phyloP scores from a whole-genome alignment of 495 filamentous ascomycete species.

The Penicillium angulare region DNA sequence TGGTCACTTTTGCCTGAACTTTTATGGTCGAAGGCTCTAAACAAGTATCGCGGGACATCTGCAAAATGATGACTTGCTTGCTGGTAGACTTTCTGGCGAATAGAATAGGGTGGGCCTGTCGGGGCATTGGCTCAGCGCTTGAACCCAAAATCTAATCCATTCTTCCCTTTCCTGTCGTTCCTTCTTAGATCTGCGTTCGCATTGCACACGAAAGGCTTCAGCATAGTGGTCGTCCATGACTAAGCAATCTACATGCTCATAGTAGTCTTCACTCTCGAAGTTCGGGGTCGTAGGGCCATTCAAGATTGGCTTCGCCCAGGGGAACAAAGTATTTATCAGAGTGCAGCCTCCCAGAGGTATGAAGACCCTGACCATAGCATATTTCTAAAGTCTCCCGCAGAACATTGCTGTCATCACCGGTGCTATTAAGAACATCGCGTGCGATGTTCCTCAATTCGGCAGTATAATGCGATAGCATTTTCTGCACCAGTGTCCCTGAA shows the following conservation, averaged over 20 bases:
- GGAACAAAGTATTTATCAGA: neutral
- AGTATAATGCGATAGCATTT: neutral
- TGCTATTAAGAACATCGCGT: neutral
- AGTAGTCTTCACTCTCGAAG: conserved; percentile 2
- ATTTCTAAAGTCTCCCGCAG: conserved; percentile 3
- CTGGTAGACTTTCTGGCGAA: too few relatives aligned
- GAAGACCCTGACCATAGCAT: conserved; percentile 1
- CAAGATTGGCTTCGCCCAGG: conserved; percentile 1
- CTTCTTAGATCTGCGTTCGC: neutral
- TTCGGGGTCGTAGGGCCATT: conserved; percentile 1
- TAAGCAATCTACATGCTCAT: neutral
- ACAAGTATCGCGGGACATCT: conserved; percentile 2
- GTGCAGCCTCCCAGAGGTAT: neutral
- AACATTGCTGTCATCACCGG: neutral
- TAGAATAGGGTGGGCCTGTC: conserved; percentile 2
- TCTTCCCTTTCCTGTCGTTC: conserved; percentile 1
- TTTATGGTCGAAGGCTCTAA: conserved; percentile 3
- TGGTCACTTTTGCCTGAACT: conserved; percentile 2
- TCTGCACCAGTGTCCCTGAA: neutral
- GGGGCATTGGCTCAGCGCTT: neutral
- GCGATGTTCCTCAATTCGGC: neutral
- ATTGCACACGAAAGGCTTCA: conserved; percentile 1
- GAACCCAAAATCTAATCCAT: conserved; percentile 5
- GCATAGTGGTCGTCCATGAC: neutral
- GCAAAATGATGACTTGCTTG: conserved; percentile 1